These are phyloP conservation scores for Centaurea solstitialis DNA, from an alignment of 129 eudicot genomes.

Conservation along the genomic window DNA sequence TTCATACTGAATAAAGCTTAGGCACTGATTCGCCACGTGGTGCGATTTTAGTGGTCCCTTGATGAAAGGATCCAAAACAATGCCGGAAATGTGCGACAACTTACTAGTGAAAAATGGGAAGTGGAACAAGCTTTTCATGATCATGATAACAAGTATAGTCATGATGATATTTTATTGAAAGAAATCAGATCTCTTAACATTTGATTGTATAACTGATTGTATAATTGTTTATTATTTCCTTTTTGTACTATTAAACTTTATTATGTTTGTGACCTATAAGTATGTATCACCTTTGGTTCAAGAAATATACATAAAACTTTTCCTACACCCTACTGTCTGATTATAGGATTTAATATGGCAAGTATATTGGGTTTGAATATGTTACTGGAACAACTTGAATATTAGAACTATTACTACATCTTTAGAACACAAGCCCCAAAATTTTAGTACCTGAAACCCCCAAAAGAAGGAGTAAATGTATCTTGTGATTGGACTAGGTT, in stretches of 20 bases:
- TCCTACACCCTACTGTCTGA: not conserved
- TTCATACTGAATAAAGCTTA: no score
- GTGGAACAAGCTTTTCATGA: not conserved
- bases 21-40: no score
- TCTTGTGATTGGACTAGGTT: constrained; percentile 46
- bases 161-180: not conserved
- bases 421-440: not conserved
- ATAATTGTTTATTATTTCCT: not conserved
- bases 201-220: not conserved
- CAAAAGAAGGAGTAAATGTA: constrained; percentile 80
- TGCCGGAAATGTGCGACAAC: not conserved
- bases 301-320: not conserved
- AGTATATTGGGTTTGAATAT: not conserved
- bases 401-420: not conserved
- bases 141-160: not conserved
- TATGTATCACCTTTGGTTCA: not conserved
- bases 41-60: no score
- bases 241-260: not conserved
- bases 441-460: constrained; percentile 87
- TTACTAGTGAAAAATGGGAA: not conserved
- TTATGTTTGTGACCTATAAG: not conserved
- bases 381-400: not conserved
- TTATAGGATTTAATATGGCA: not conserved
- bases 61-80: not conserved
- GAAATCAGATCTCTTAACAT: not conserved